Evolutionary conservation across 371 early-diverging fungal genomes (phyloP), one percentile per base, ranked within the genome.

Genomic region (Blyttiomyces sp.): DNA sequence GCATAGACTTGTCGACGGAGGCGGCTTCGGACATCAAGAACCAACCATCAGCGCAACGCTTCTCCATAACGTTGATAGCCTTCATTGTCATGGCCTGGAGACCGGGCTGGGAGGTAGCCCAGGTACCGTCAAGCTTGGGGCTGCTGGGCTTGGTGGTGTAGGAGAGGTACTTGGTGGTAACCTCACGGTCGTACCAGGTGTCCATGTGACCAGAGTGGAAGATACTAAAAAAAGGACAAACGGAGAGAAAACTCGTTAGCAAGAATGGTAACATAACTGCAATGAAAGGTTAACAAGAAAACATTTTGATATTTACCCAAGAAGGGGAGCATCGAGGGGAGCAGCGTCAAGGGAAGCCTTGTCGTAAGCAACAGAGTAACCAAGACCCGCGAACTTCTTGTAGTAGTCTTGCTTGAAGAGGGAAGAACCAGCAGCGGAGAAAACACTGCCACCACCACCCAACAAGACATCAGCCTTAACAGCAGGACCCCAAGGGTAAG

Each of bases 21-120:
- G 87, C 89, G 51, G 86, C 89, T 72, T 88, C 89, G 50, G 83
- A 80, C 87, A 88, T 84, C 65, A 87, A 67, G 76, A 86, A 88
- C 74, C 80, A 88, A 60, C 87, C 87, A 64, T 83, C 81, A 19
- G 80, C 71, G 66, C 84, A 85, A 67, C 82, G 78, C 61, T 45
- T 49, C 49, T 64, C 64, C 59, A 68, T 57, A 51, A 61, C 36
- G 30, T 71, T 54, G 59, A 71, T 71, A 35, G 86, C 86, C 72
- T 80, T 80, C 66, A 83, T 26, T n/a, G 84, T 84, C 89, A 88
- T 88, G 34, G 84, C 80, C 42, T 80, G 74, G 31, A 87, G 66
- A 54, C 83, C 80, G 57, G 89, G 89, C 75, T 88, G 89, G 57
- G 83, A 73, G 19, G 76, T 65, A 49, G 85, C 84, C 57, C 76